These are phyloP conservation scores for Malassezia obtusa DNA, from an alignment of 1,284 basidiomycete species.

Conservation along the genomic window DNA sequence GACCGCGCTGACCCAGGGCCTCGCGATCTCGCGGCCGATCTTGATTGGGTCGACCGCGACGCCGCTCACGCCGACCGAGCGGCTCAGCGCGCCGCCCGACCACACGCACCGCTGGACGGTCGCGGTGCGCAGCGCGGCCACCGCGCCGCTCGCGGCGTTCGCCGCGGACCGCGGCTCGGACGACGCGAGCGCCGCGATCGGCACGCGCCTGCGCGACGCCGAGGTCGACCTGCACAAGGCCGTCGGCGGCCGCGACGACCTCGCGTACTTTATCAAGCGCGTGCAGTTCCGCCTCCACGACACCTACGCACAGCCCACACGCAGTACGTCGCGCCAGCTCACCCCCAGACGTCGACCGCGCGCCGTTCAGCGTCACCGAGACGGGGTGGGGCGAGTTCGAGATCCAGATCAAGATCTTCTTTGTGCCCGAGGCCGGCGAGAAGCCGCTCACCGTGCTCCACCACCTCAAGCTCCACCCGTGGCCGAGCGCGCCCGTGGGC, in stretches of 20 bases:
- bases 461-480: constrained; percentile 92
- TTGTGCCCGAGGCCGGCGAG: constrained; percentile 81
- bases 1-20: constrained; percentile 56
- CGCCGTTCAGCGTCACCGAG: constrained; percentile 88
- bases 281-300: constrained; percentile 98
- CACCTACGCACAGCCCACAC: constrained; percentile 78
- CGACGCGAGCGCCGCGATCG: constrained; percentile 14
- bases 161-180: constrained; percentile 11
- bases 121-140: constrained; percentile 62
- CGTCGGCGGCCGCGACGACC: constrained; percentile 45
- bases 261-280: constrained; percentile 56
- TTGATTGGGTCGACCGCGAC: constrained; percentile 93
- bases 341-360: constrained; percentile 69
- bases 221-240: constrained; percentile 43
- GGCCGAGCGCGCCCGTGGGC: constrained; percentile 51
- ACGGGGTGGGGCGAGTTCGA: constrained; percentile 99
- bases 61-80: constrained; percentile 68
- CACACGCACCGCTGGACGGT: constrained; percentile 98
- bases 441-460: constrained; percentile 80
- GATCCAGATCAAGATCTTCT: constrained; percentile 83
- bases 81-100: constrained; percentile 55
- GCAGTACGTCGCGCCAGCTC: constrained; percentile 57
- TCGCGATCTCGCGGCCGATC: constrained; percentile 78
- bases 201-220: constrained; percentile 36
- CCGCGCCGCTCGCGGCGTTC: constrained; percentile 49